Base-by-base conservation (phyloP, 441 rosid genomes). In the Populus hybrid region DNA sequence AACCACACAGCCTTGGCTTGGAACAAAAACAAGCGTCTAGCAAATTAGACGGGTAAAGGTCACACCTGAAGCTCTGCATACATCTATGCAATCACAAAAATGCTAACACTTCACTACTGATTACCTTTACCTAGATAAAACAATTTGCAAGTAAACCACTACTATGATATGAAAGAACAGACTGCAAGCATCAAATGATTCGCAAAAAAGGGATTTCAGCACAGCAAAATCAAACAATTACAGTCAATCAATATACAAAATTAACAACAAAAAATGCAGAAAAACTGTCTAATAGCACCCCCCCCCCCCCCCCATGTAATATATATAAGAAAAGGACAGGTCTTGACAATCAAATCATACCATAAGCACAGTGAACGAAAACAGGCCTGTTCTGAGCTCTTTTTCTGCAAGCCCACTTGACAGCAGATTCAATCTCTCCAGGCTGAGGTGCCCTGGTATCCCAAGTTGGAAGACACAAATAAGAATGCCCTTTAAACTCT, bases 381-480 rank as follows among this genome's bases (percentile, higher is more conserved):
- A 90, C 84, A 2, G 89, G 91, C 82, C 69, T 82, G 68, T 87
- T 86, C 84, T 74, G 91, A 66, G 89, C 89, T 80, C 94, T 88
- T 79, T 88, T 91, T 75, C 92, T 28, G 64, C 85, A 84, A 59
- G 90, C 94, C 96, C 94, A 91, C 83, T 91, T 91, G 42, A 91
- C 94, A 28, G 94, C 96, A 0, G 91, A 84, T 76, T 91, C 96
- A 66, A 91, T 91, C 74, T 90, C 89, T 36, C 79, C 88, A 0
- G 93, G 92, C 68, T 77, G 84, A 73, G 96, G 96, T 2, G 96
- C 72, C 81, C 94, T 85, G 2, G 94, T 91, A 65, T 91, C 94
- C 94, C 94, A 91, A 76, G 94, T 89, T 2, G 96, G 92, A 29
- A 91, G 75, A 61, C 96, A 90, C 28, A 90, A 76, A 80, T 91